Evolutionary conservation across 441 rosid species (phyloP).

Genomic region (Pelargonium fulgidum): DNA sequence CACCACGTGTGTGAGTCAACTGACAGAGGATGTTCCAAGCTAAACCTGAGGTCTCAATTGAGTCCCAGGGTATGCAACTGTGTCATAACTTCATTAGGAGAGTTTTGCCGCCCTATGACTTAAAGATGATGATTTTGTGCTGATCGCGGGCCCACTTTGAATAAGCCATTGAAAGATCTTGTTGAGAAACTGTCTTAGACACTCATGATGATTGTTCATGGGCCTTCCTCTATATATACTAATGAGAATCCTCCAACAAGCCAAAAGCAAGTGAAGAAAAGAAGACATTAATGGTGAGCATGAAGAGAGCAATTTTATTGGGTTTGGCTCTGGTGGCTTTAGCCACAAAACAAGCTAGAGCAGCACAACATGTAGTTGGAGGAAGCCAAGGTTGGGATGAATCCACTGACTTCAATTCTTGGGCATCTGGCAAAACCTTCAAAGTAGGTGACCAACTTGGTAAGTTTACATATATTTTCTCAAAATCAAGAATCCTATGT

Average conservation of each 20-base stretch:
- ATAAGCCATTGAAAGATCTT: no score
- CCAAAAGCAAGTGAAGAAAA: not conserved
- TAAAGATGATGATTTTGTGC: no score
- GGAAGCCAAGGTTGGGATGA: constrained; percentile 90
- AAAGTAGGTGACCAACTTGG: constrained; percentile 80
- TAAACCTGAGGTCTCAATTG: no score
- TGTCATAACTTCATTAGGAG: no score
- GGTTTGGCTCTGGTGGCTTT: constrained; percentile 32
- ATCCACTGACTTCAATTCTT: constrained; percentile 61
- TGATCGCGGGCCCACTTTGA: no score
- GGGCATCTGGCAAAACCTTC: constrained; percentile 60
- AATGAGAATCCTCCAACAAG: not conserved
- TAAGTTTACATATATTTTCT: constrained; percentile 18
- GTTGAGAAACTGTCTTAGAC: not conserved
- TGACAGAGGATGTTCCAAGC: no score
- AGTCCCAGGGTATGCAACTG: no score
- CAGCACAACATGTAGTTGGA: constrained; percentile 59
- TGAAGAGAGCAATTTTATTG: constrained; percentile 26
- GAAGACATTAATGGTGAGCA: constrained; percentile 20
- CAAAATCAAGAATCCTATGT: not conserved
- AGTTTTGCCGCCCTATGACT: no score
- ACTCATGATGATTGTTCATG: not conserved
- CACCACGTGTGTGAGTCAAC: no score
- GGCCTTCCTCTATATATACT: not conserved
- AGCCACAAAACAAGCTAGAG: constrained; percentile 31